phyloP scores from a whole-genome alignment of 169 alveolate genomes.

The Blepharisma undulans region DNA sequence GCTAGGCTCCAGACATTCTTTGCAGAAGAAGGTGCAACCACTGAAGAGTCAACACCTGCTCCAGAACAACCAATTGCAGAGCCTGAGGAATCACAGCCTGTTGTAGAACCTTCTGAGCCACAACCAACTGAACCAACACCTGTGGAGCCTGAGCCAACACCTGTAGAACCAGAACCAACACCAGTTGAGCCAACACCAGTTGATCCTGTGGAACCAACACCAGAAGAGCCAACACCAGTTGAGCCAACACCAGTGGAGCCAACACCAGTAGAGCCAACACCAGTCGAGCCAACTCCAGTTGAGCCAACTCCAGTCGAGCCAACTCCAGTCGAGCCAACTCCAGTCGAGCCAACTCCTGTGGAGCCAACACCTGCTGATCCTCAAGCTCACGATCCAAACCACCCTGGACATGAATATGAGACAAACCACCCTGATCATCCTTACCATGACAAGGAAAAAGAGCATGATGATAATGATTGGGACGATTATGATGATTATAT shows the following conservation, averaged over 20 bases:
- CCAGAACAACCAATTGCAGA: background rate
- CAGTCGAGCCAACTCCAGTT: background rate
- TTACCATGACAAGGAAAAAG: background rate
- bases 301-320: background rate
- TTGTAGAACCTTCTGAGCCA: background rate
- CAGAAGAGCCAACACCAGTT: no score
- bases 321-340: background rate
- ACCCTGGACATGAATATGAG: background rate
- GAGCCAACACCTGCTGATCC: background rate
- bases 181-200: no score
- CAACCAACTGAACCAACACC: no score
- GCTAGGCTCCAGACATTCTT: background rate
- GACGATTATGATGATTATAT: background rate
- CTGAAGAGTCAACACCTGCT: background rate
- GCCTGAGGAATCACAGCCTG: no score
- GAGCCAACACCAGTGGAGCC: no score
- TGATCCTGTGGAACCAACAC: no score
- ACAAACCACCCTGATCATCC: background rate
- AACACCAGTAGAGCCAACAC: no score
- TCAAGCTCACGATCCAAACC: background rate
- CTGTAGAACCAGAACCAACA: no score
- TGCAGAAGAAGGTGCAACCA: background rate
- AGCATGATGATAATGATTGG: background rate
- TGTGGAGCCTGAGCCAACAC: no score
- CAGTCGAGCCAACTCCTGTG: background rate